Base-by-base conservation (phyloP, 345 rosid species). In the Euphorbia lathyris region DNA sequence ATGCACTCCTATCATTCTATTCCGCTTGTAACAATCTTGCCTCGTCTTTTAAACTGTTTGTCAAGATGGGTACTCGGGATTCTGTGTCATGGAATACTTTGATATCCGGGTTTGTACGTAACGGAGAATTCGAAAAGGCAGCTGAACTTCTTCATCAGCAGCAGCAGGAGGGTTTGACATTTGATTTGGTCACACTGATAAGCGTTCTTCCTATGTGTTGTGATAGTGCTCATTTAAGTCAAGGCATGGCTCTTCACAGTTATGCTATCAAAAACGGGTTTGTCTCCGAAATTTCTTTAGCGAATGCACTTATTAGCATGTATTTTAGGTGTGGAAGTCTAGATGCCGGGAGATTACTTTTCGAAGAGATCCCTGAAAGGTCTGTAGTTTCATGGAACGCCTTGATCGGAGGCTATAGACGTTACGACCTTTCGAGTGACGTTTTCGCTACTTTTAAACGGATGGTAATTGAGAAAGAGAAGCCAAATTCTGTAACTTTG, bases 351-450 rank as follows among this genome's bases (percentile, higher is more conserved):
- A 78, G 70, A 59, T 62, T 68, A 43, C 77, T 76, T 71, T 81
- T 83, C 45, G 78, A 79, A 67, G 51, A 20, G 48, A 74, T 76
- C 72, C 67, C 75, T 0, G 63, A 50, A 52, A 76, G 72, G 61
- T 66, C 51, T 59, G 16, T 74, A 45, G 80, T 76, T 16, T 81
- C 87, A 3, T 83, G 84, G 87, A 83, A 83, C 72, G 61, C 84
- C 51, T 20, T 83, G 51, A 65, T 81, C 11, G 67, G 80, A 50
- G 81, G 79, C 30, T 78, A 51, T 48, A 72, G 74, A 52, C 27
- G 2, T 67, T 73, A 53, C 50, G 64, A 68, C 40, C 57, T 58
- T 51, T 23, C 47, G 13, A 47, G 71, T 48, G 81, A 78, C 50
- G 78, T 64, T 72, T 70, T 77, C 30, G 43, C 57, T 12, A 16